These are phyloP conservation scores for Rhododendron henanense DNA, from an alignment of 148 eudicot genomes.

Conservation along the genomic window DNA sequence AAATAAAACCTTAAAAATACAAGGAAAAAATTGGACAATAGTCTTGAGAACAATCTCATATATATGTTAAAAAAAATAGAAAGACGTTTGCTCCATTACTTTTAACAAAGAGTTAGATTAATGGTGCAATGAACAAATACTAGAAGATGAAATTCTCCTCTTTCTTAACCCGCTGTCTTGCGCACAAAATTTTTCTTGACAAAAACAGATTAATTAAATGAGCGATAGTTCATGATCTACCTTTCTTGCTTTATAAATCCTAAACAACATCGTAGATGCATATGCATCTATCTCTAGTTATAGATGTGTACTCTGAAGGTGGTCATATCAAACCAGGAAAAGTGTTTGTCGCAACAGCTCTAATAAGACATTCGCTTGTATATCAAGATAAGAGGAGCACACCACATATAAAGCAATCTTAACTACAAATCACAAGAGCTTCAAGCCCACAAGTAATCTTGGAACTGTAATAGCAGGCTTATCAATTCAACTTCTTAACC, in stretches of 20 bases:
- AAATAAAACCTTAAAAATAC: neutral
- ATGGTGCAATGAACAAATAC: neutral
- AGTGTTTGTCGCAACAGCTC: neutral
- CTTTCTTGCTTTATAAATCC: neutral
- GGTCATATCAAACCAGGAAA: neutral
- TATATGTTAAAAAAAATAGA: neutral
- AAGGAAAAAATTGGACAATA: neutral
- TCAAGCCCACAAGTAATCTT: neutral
- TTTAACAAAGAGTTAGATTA: neutral
- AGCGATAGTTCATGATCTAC: neutral
- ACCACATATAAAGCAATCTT: neutral
- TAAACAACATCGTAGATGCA: neutral
- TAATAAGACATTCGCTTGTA: neutral
- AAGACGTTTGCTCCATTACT: neutral
- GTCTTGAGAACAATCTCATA: neutral
- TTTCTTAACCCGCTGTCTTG: neutral
- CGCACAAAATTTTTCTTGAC: neutral
- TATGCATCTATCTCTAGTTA: neutral
- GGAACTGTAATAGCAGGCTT: too few species aligned
- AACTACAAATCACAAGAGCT: neutral
- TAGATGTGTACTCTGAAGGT: neutral
- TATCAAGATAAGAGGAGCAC: neutral
- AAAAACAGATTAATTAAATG: neutral
- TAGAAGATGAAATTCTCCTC: neutral
- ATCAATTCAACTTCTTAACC: neutral